Evolutionary conservation across 2,329 filamentous ascomycete species (phyloP), one percentile per base, ranked within the genome.

Genomic region (Chrysosporium queenslandicum): DNA sequence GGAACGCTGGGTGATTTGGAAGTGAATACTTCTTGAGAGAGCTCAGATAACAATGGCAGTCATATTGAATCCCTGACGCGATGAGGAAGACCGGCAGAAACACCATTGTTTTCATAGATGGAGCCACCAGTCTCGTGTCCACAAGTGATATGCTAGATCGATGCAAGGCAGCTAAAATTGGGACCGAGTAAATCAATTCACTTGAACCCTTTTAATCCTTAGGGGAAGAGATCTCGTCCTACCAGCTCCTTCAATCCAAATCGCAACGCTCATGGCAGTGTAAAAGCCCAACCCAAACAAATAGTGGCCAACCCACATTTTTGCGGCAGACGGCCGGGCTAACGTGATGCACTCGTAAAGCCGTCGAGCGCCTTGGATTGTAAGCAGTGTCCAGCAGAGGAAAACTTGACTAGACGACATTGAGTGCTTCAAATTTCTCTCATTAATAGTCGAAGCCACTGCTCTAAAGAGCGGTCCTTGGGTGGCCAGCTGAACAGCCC

Each of bases 301-400:
- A 83, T 88, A 97, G 65, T 95, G 86, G 14, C 83, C 79, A 56
- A 90, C 69, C 81, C 84, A 89, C 91, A 98, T 98, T 52, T 74
- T 79, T 16, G 87, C 87, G 20, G 76, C 76, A 2, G 83, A 87
- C 3, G 82, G 77, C 63, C 79, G 85, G 47, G 77, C 72, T 52
- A 92, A 76, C 39, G 70, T 69, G 39, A 83, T 62, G 60, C 82
- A 86, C 71, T 97, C 92, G 59, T 83, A 85, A 36, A 95, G 70
- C 47, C 92, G 81, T 56, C 91, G 80, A 7, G 68, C 66, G 37
- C 84, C 86, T 68, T 97, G 92, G 6, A 86, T 66, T 20, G 82
- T 68, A 79, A 96, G 84, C 64, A 95, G 73, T 1, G 73, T 55
- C 82, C 86, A 92, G 11, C 78, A 78, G 14, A 88, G 63, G 52